A percentile compares a stretch with the other conserved stretches of the same genome.
Evolutionary conservation across 495 filamentous ascomycete genomes (phyloP).

Genomic region (Penicillium atrosanguineum): DNA sequence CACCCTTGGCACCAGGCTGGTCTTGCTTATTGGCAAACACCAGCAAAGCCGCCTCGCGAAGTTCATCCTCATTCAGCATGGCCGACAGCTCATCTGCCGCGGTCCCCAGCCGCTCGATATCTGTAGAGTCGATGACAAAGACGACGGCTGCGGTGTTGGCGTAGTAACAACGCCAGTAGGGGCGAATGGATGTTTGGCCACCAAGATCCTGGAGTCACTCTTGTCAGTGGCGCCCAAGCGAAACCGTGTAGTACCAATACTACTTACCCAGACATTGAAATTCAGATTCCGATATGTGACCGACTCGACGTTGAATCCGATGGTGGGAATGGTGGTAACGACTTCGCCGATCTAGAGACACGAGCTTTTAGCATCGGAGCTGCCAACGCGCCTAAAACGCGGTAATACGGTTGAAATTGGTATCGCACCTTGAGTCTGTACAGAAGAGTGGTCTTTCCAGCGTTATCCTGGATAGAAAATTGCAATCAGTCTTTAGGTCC

Average conservation of each 20-base stretch:
- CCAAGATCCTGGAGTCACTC: conserved; percentile 70
- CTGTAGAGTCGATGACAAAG: conserved; percentile 96
- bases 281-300: conserved; percentile 97
- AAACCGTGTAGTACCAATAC: not conserved
- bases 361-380: conserved; percentile 17
- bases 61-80: conserved; percentile 96
- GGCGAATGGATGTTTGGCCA: conserved; percentile 93
- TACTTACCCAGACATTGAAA: conserved; percentile 91
- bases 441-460: conserved; percentile 94
- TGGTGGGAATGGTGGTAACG: conserved; percentile 97
- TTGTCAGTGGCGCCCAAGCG: not conserved
- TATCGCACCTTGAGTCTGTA: conserved; percentile 85
- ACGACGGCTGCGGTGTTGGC: conserved; percentile 99
- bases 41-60: conserved; percentile 84
- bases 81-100: conserved; percentile 89
- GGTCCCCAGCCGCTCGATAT: conserved; percentile 89
- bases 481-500: conserved; percentile 17
- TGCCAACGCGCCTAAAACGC: not conserved
- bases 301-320: conserved; percentile 98
- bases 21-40: conserved; percentile 99
- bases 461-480: conserved; percentile 73
- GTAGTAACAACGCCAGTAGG: conserved; percentile 99
- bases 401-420: not conserved
- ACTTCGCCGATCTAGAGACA: conserved; percentile 87
- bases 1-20: conserved; percentile 94